Evolutionary conservation across 768 basidiomycete species (phyloP).

Genomic region (Lactarius pseudohatsudake): DNA sequence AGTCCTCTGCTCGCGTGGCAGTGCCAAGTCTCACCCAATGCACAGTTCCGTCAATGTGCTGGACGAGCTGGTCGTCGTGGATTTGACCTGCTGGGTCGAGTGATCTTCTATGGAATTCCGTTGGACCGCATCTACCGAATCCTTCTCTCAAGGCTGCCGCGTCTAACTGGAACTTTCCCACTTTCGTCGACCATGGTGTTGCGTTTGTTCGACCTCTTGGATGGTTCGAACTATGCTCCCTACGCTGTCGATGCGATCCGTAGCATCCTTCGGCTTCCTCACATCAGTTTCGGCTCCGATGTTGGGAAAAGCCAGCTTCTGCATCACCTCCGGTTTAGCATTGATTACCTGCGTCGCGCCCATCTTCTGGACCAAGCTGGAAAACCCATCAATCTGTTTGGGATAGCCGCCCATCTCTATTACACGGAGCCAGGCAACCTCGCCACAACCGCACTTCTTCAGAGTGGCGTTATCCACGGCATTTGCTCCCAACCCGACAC

Average conservation of each 20-base stretch:
- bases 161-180: slow-evolving; percentile 63
- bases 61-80: slow-evolving; percentile 74
- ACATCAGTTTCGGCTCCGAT: slow-evolving; percentile 56
- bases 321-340: slow-evolving; percentile 67
- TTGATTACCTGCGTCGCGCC: slow-evolving; percentile 65
- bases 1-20: slow-evolving; percentile 24
- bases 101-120: slow-evolving; percentile 69
- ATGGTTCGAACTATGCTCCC: slow-evolving; percentile 54
- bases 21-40: slow-evolving; percentile 20
- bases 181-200: slow-evolving; percentile 64
- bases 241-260: slow-evolving; percentile 50
- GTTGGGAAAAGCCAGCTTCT: slow-evolving; percentile 56
- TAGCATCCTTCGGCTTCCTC: slow-evolving; percentile 56
- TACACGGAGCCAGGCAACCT: slow-evolving; percentile 72
- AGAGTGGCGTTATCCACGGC: slow-evolving; percentile 55
- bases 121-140: slow-evolving; percentile 64
- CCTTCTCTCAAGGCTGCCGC: slow-evolving; percentile 60
- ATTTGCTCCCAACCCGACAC: slow-evolving; percentile 47
- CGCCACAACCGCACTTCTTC: slow-evolving; percentile 58
- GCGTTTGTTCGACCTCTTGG: slow-evolving; percentile 62
- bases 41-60: slow-evolving; percentile 69
- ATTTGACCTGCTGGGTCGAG: slow-evolving; percentile 66
- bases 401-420: slow-evolving; percentile 55
- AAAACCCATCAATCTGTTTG: slow-evolving; percentile 56
- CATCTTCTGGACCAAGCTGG: slow-evolving; percentile 54